Evolutionary conservation across 1,284 basidiomycete species (phyloP).

Genomic region (Sphagnurus paluster): DNA sequence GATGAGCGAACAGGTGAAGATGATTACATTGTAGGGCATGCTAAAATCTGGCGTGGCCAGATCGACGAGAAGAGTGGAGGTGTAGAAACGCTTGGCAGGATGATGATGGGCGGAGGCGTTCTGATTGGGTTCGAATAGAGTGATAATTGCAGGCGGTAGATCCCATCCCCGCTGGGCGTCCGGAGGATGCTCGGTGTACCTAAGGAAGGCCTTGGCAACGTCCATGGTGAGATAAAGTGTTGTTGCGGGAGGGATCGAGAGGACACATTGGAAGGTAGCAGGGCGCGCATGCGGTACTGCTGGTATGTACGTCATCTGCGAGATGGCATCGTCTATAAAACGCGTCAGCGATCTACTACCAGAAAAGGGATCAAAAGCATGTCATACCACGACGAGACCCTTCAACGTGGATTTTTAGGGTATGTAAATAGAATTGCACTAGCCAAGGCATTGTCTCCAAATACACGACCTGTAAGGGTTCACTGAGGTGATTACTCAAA

Average conservation of each 20-base stretch:
- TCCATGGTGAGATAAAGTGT: conserved; percentile 72
- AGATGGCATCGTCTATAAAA: conserved; percentile 55
- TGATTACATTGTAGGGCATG: conserved; percentile 99
- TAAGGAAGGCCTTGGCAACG: conserved; percentile 83
- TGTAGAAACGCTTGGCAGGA: conserved; percentile 61
- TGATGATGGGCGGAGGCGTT: conserved; percentile 17
- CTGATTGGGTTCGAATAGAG: conserved; percentile 37
- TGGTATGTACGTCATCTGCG: conserved; percentile 65
- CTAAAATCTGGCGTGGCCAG: conserved; percentile 97
- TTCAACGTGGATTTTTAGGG: conserved; percentile 53
- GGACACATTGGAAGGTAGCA: conserved; percentile 70
- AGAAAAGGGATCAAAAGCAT: conserved; percentile 11
- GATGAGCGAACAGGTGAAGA: conserved; percentile 88
- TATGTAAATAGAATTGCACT: conserved; percentile 87
- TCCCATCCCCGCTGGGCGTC: conserved; percentile 96
- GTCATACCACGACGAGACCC: conserved; percentile 47
- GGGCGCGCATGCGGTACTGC: conserved; percentile 70
- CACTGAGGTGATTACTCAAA: conserved; percentile 64
- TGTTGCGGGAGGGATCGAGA: conserved; percentile 71
- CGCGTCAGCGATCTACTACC: conserved; percentile 10
- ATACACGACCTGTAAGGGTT: conserved; percentile 64
- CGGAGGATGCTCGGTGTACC: conserved; percentile 94
- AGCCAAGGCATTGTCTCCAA: conserved; percentile 95
- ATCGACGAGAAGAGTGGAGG: conserved; percentile 81
- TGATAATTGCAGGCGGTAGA: conserved; percentile 79